Evolutionary conservation across 495 filamentous ascomycete species (phyloP), one percentile per base, ranked within the genome.

Genomic region (Aspergillus sclerotioniger): DNA sequence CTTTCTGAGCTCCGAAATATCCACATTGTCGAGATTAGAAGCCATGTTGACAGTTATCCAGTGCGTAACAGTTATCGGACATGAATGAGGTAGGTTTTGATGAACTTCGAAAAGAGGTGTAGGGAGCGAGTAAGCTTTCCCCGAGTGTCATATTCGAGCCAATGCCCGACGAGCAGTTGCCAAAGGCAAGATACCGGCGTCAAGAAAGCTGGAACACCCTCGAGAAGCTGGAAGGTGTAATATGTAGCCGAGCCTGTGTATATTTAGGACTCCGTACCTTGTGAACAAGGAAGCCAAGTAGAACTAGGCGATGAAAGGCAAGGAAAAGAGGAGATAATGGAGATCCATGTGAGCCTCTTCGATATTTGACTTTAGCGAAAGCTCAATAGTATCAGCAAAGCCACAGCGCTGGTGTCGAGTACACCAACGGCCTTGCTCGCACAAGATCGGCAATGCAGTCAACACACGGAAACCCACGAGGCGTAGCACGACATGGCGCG

Each of bases 1-100:
- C 54, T 67, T 70, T 10, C 66, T 63, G 39, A 77, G 46, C 31
- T 67, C 56, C 3, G 66, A 57, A 3, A 76, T 61, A 48, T 77
- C 73, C 6, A 63, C 47, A 10, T 67, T 48, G 5, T 65, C 67
- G 47, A 68, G 59, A 47, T 64, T 63, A 16, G 68, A 50, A n/a
- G 59, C 35, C 59, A 69, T 71, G 44, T 12, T 67, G 54, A 21
- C 4, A 28, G 37, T 15, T 15, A 53, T 12, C 39, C 16, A 17
- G 25, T 17, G 28, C 32, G 7, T 28, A 29, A 32, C 39, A 13
- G 25, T 9, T 19, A 41, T 13, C 6, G 13, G 7, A 15, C 4
- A 13, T 15, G n/a, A 45, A 20, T 25, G 28, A 5, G 8, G 13
- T 41, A 8, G 19, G 33, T 5, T 41, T 44, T 37, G 3, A 25